Base-by-base conservation (phyloP, 805 yeast species). In the Ogataea henricii region DNA sequence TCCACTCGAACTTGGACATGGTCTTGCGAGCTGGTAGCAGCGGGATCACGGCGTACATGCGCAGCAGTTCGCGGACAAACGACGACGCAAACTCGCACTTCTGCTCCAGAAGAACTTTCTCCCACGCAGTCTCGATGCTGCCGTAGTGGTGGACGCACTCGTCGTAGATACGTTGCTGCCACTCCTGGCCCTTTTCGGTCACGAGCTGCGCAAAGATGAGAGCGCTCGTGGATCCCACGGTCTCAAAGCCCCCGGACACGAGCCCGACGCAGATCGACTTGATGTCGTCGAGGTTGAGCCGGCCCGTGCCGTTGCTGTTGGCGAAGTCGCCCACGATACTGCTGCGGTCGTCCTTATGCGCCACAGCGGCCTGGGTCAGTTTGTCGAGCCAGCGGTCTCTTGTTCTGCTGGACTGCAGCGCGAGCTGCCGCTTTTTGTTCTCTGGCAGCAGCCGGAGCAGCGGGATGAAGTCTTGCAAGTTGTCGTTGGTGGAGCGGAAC, bases 391-490 rank as follows among this genome's bases (percentile, higher is more conserved):
- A 69, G 22, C 43, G 43, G 45, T 70, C 70, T 21, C 73, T 56
- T 12, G 64, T 56, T 7, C 52, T 45, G 23, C 71, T 55, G 26
- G 58, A 54, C 6, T 57, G 56, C 2, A 54, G 38, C 1, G 72
- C 69, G 6, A 59, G 49, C 23, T 43, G 38, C 30, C 53, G 58
- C 46, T 63, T 64, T 26, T 58, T 56, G 26, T 55, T 64, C 51
- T 62, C 60, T 3, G 71, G 71, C 4, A 59, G 26, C 17, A 59
- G 55, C 23, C 72, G 51, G 9, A 69, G 50, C 8, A 66, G 39
- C 2, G 74, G 73, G 32, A 71, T 51, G 46, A 66, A 70, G 52
- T 70, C 74, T 49, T 67, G 71, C 32, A 60, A 48, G 47, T 69
- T 71, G 30, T 68, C 64, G 37, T 69, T 66, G 3, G 70, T 66